Evolutionary conservation across 768 basidiomycete genomes (phyloP), one percentile per base, ranked within the genome.

Genomic region (Xerocomellus dryophilus): DNA sequence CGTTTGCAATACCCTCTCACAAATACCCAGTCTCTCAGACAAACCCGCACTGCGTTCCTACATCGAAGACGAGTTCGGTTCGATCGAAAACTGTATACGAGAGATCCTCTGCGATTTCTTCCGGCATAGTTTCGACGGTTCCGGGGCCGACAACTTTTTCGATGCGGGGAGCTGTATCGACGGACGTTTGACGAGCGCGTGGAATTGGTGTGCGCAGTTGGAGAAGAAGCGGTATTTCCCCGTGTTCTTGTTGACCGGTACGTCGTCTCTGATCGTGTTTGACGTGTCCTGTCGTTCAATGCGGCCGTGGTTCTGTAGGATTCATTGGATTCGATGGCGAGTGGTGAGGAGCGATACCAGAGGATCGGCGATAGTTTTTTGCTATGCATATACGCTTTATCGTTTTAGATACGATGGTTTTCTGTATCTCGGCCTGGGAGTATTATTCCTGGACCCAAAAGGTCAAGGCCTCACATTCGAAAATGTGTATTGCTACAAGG

Each of bases 131-230:
- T 93, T 93, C 66, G 90, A 93, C 68, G 91, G 91, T 1, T 90
- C 88, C 23, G 91, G 91, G n/a, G 91, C 90, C 4, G 90, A 92
- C 65, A 92, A 90, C 68, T 92, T 90, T 74, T 91, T 87, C 66
- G 90, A 93, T 66, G 91, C 90, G 36, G 90, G 91, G 17, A 90
- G 87, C 21, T 82, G 80, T 61, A 92, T 93, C 60, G 90, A 93
- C 62, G 90, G 90, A 12, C 79, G 91, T 4, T 70, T 93, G 63
- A 93, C 91, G 29, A 91, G 89, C 67, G 91, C 91, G 5, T 93
- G 91, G 91, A 91, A 93, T 66, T 93, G 91, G 91, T 93, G 91
- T 72, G 83, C 85, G 45, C 78, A 77, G 43, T 69, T 93, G 60
- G 91, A 93, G 76, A 93, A 92, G 76, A 93, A 93, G 73, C 76